Evolutionary conservation across 257 asterid genomes (phyloP).

Genomic region (Ocimum tenuiflorum): DNA sequence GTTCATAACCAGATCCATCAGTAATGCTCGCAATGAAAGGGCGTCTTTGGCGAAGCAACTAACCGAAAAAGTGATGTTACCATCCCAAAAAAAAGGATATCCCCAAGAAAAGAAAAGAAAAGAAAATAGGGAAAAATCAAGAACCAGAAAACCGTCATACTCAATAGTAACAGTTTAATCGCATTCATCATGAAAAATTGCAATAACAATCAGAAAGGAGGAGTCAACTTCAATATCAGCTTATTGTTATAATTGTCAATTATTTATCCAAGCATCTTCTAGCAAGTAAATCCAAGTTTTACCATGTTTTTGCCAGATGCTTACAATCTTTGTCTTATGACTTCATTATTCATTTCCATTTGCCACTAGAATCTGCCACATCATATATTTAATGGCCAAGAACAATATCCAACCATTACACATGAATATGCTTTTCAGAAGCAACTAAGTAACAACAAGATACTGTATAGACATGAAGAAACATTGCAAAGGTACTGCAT

Average conservation of each 20-base stretch:
- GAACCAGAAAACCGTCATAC: not conserved
- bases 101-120: not conserved
- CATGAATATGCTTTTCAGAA: slow-evolving; percentile 4
- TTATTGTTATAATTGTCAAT: too few species aligned
- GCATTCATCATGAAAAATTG: slow-evolving; percentile 3
- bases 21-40: slow-evolving; percentile 77
- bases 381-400: not conserved
- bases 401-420: not conserved
- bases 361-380: slow-evolving; percentile 11
- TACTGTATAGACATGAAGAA: not conserved
- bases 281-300: too few species aligned
- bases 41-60: slow-evolving; percentile 83
- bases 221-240: too few species aligned
- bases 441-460: too few species aligned
- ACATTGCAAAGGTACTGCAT: not conserved
- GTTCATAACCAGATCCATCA: slow-evolving; percentile 75
- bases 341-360: not conserved
- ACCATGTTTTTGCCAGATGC: too few species aligned
- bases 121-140: too few species aligned
- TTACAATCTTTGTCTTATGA: not conserved
- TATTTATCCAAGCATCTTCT: too few species aligned
- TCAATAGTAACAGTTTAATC: slow-evolving; percentile 6
- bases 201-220: not conserved
- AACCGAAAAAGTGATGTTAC: slow-evolving; percentile 27
- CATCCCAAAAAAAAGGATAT: slow-evolving; percentile 11